Base-by-base conservation (phyloP, 768 basidiomycete species). In the Inosperma sp. region DNA sequence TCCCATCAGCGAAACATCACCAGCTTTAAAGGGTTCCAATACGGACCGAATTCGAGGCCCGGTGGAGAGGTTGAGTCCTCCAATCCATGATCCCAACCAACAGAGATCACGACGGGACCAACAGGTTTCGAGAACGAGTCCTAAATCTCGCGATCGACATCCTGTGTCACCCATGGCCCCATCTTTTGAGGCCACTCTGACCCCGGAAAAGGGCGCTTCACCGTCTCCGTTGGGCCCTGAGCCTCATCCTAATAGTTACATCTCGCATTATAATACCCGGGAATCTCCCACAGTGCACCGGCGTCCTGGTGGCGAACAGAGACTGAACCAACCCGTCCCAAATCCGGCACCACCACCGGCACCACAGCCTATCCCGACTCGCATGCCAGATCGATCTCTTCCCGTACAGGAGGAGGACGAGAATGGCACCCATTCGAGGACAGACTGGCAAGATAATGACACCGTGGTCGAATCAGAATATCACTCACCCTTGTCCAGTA, bases 391-490 rank as follows among this genome's bases (percentile, higher is more conserved):
- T 63, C 75, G 84, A 27, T 86, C 86, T 13, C 72, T 89, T 21
- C 86, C 86, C 16, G 77, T 88, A 3, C 86, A 89, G 63, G 86
- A 88, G 62, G 86, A 87, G 54, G 75, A 76, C 23, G 85, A 87
- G 58, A 69, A 66, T 26, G 64, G 56, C 13, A 55, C 48, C 29
- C 54, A 57, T 52, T 51, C 62, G 13, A 63, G 60, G 26, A 61
- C 67, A 55, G 62, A 66, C 37, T 69, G 68, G 66, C 64, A 68
- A 50, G 61, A 65, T 25, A 59, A 54, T 14, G 66, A 68, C 47
- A 66, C 67, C 35, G 54, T 62, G 34, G 67, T 69, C 43, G 61
- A 70, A 16, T 65, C 71, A 17, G 58, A 58, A 2, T 71, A 65
- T 51, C 68, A 60, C 46, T 62, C 68, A 12, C 62, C 68, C 35